Base-by-base conservation (phyloP, 208 protist species). In the Endotrypanum monterogeii region DNA sequence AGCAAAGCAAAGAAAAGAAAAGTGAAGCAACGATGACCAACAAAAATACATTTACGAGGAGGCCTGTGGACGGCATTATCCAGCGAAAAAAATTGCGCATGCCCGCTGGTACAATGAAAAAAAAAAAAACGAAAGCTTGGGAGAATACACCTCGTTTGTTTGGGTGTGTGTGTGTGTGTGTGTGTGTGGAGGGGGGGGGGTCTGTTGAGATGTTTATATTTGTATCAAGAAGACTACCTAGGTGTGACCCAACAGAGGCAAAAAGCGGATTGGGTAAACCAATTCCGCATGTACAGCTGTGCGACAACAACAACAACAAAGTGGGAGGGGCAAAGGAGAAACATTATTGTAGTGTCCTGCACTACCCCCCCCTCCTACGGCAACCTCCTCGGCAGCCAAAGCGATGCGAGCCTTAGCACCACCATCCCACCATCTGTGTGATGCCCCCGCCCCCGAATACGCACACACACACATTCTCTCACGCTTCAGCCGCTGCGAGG, bases 401-500 rank as follows among this genome's bases (percentile, higher is more conserved):
- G 18, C 35, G 20, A 48, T n/a, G 37, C 23, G 60, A 5, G 12
- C 44, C n/a, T n/a, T n/a, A n/a, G n/a, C 44, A 48, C 8, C 60
- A 48, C 25, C 35, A 25, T 18, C 18, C 25, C 60, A 28, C 58
- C 32, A 18, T 65, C 60, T 7, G 8, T 37, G 46, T 46, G 37
- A 3, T 25, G 37, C 8, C 60, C 37, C 0, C 11, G 18, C 44
- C 25, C 44, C 6, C 44, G n/a, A n/a, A n/a, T n/a, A n/a, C n/a
- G n/a, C 44, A 5, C 44, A 16, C 18, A 11, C 7, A 1, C 20
- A 23, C 8, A 35, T 44, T 58, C 50, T 7, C 9, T 50, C 16
- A 58, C 30, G 16, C 46, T 39, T 70, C 46, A 70, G 66, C 30
- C 57, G 3, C 55, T 56, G 46, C 76, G 76, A 14, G 76, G 76